Evolutionary conservation across 495 filamentous ascomycete genomes (phyloP).

Genomic region (Aspergillus incahuasiensis): DNA sequence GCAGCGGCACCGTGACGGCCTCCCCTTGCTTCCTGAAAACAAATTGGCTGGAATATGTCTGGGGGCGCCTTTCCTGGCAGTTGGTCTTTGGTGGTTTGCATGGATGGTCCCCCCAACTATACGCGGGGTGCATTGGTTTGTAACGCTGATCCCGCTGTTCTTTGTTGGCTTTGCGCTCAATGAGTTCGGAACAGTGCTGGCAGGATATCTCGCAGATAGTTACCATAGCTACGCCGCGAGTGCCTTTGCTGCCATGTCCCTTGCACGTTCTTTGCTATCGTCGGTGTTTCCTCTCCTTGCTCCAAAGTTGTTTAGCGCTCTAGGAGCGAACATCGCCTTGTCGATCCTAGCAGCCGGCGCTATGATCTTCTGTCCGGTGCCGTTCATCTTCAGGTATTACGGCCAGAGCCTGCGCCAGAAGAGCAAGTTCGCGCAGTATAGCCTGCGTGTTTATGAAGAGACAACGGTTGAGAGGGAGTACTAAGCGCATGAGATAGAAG

Average conservation of each 20-base stretch:
- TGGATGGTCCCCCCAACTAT: constrained; percentile 45
- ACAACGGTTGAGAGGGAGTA: constrained; percentile 17
- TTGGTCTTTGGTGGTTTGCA: constrained; percentile 49
- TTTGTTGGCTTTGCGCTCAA: constrained; percentile 47
- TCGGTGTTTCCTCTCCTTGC: constrained; percentile 38
- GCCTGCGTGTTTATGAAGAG: constrained; percentile 32
- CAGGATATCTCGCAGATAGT: constrained; percentile 50
- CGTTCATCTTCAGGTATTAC: constrained; percentile 40
- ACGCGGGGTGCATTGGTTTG: constrained; percentile 33
- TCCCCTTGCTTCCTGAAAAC: constrained; percentile 41
- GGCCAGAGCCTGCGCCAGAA: constrained; percentile 37
- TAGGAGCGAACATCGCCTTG: constrained; percentile 43
- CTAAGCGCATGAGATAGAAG: background rate
- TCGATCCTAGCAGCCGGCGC: constrained; percentile 43
- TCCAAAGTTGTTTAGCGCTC: constrained; percentile 38
- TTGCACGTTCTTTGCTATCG: constrained; percentile 41
- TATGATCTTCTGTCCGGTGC: constrained; percentile 40
- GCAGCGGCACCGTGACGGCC: constrained; percentile 20
- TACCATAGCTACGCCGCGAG: constrained; percentile 50
- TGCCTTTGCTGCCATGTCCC: constrained; percentile 44
- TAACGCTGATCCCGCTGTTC: constrained; percentile 38
- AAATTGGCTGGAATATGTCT: constrained; percentile 45
- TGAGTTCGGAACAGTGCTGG: constrained; percentile 45
- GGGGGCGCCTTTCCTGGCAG: constrained; percentile 41
- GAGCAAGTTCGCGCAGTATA: constrained; percentile 47